Conservation (phyloP, 441 rosid genomes). For the Erodium trifolium region DNA sequence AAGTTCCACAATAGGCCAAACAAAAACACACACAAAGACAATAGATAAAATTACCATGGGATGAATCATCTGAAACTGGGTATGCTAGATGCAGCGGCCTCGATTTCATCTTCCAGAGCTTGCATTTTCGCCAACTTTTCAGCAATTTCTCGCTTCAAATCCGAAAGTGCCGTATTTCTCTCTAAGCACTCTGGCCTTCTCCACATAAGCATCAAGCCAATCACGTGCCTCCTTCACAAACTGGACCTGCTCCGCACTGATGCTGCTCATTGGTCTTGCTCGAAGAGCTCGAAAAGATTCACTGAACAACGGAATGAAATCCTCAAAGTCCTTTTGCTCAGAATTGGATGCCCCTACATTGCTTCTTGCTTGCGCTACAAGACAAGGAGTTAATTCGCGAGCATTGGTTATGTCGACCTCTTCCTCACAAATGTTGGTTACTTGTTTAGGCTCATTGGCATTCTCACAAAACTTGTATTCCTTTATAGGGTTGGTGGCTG, state of each 20-base stretch:
- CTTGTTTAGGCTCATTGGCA: no score
- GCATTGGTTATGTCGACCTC: no score
- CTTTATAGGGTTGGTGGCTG: no score
- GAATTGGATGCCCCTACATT: background rate
- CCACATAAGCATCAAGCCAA: background rate
- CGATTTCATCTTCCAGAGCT: slow-evolving; percentile 1
- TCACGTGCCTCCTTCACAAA: background rate
- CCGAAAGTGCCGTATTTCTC: background rate
- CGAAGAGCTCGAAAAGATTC: background rate
- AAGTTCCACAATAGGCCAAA: no score
- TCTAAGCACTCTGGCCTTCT: background rate
- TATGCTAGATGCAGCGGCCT: no score
- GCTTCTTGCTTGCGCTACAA: background rate
- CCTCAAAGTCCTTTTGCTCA: background rate
- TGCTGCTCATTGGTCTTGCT: background rate
- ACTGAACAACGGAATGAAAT: background rate
- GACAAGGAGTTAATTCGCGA: background rate
- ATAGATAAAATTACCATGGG: no score
- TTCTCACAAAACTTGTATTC: no score
- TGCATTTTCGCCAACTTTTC: background rate
- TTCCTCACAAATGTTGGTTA: no score
- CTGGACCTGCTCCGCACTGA: background rate
- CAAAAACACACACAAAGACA: no score
- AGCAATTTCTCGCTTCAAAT: background rate
- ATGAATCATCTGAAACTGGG: no score